These are phyloP conservation scores for Naganishia antarctica DNA, from an alignment of 768 basidiomycete species.

Conservation along the genomic window DNA sequence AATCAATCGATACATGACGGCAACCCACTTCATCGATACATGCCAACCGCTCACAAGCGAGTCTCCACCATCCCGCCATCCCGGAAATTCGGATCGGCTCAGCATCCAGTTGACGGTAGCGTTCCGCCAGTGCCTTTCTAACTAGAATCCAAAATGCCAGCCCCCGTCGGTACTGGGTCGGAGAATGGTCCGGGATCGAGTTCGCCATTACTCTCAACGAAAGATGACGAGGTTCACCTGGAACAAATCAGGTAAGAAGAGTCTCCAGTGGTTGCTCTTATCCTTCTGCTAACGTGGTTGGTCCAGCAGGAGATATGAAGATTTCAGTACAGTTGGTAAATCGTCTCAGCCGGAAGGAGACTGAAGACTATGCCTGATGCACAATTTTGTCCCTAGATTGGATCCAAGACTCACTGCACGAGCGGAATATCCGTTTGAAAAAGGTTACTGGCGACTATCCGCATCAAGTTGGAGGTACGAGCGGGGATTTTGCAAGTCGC, in stretches of 20 bases:
- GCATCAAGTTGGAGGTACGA: conserved; percentile 56
- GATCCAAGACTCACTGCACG: conserved; percentile 91
- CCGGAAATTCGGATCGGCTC: too few species aligned
- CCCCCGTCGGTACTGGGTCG: not conserved
- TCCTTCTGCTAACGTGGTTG: not conserved
- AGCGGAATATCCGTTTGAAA: conserved; percentile 65
- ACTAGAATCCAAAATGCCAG: not conserved
- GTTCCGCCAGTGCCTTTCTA: not conserved
- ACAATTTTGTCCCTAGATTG: conserved; percentile 62
- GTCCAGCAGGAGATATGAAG: conserved; percentile 76
- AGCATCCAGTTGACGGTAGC: not conserved
- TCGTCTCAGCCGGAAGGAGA: conserved; percentile 30
- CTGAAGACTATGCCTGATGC: conserved; percentile 28
- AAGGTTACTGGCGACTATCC: conserved; percentile 46
- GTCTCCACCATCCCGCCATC: not conserved
- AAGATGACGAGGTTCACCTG: conserved; percentile 30
- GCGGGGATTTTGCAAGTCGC: conserved; percentile 49
- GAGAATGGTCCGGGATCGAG: not conserved
- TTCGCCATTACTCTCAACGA: conserved; percentile 15
- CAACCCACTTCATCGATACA: too few species aligned
- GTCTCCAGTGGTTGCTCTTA: not conserved
- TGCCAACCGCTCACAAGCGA: not conserved
- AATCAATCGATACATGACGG: too few species aligned
- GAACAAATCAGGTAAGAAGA: conserved; percentile 35
- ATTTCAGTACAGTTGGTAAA: conserved; percentile 89